Base-by-base conservation (phyloP, 345 rosid species). In the Eucalyptus globulus region DNA sequence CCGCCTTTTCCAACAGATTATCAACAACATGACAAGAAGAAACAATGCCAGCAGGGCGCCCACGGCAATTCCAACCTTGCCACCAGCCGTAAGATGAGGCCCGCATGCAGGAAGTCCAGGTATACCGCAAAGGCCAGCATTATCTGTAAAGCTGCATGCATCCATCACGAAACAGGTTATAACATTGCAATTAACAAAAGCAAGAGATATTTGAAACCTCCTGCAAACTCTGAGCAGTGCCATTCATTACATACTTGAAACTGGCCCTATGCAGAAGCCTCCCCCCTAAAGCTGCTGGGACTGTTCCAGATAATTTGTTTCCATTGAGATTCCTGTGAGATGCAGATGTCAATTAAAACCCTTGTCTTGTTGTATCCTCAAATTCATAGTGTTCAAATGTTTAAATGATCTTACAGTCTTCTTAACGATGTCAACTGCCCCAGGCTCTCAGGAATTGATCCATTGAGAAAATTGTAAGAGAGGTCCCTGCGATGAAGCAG, bases 111-210 rank as follows among this genome's bases (percentile, higher is more conserved):
- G 96, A 87, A 98, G 95, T 47, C 99, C 99, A 4, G 99, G 99
- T 90, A 97, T 97, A 50, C 99, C 99, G 45, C 99, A 98, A 49
- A 98, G 96, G 69, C 99, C 99, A 86, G 95, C 91, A 93, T 98
- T 98, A 91, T 97, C 99, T 6, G 99, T 98, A 89, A 98, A 96
- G 92, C 99, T 98, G 96, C 53, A 34, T 37, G n/a, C 31, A 24
- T 62, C 44, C 19, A 58, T 43, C 24, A 49, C 16, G 49, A 60
- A 62, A 21, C 85, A 76, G 24, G 47, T 76, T 76, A 76, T 44
- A 22, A 37, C 85, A 76, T 6, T 6, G 15, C 5, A 3, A 22
- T 76, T 40, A 76, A 40, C 47, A 40, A 76, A 76, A 76, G 9
- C 47, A 76, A 76, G 85, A 40, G 29, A 40, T 40, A 76, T 76